A percentile compares a stretch with the other conserved stretches of the same genome.
Conservation (phyloP, 2,329 filamentous ascomycete genomes). For the Ceratocystis lukuohia region DNA sequence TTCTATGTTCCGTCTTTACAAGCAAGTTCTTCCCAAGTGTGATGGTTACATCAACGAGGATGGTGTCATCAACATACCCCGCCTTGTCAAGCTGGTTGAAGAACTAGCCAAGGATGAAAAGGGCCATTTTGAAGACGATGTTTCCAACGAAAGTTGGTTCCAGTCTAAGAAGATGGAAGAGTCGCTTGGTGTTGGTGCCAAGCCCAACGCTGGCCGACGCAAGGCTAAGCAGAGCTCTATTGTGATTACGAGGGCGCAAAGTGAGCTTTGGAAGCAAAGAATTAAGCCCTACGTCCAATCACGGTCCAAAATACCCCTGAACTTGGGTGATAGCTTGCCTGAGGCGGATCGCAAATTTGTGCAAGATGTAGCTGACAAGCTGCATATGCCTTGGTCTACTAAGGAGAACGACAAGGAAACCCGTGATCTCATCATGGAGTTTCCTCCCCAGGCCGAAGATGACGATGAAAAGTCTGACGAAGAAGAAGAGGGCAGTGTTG, state of each 20-base stretch:
- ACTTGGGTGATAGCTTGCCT: slow-evolving; percentile 59
- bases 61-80: slow-evolving; percentile 76
- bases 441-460: slow-evolving; percentile 35
- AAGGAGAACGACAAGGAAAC: slow-evolving; percentile 43
- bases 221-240: slow-evolving; percentile 47
- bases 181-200: slow-evolving; percentile 45
- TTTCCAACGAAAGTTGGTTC: slow-evolving; percentile 82
- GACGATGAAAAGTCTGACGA: slow-evolving; percentile 53
- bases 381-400: slow-evolving; percentile 45
- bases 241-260: slow-evolving; percentile 66
- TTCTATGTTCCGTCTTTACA: slow-evolving; percentile 96
- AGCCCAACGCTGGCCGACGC: slow-evolving; percentile 21
- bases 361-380: slow-evolving; percentile 61
- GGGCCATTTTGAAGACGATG: slow-evolving; percentile 83
- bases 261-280: slow-evolving; percentile 63
- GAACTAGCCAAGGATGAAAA: slow-evolving; percentile 81
- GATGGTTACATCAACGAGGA: slow-evolving; percentile 95
- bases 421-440: slow-evolving; percentile 39
- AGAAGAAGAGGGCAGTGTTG: slow-evolving; percentile 68
- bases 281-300: slow-evolving; percentile 73
- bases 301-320: slow-evolving; percentile 49
- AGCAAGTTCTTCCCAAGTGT: slow-evolving; percentile 70
- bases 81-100: slow-evolving; percentile 63
- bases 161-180: slow-evolving; percentile 41
- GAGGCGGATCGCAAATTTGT: slow-evolving; percentile 88